Evolutionary conservation across 2,329 filamentous ascomycete genomes (phyloP).

Genomic region (Aphanoascus verrucosus): DNA sequence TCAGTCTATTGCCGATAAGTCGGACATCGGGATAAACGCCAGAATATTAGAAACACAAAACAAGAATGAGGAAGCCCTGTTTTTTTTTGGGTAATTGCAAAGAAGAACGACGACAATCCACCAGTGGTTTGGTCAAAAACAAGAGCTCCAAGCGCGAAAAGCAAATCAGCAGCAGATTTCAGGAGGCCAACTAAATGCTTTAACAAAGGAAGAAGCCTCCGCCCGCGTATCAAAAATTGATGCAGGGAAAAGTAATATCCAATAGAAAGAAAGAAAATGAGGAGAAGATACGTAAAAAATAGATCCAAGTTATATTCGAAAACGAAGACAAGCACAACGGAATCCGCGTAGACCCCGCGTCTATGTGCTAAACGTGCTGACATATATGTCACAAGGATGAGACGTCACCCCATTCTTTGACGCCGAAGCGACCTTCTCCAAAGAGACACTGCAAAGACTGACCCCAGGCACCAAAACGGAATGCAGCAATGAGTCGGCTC

Average conservation of each 20-base stretch:
- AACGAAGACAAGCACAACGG: no score
- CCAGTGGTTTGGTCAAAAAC: neutral
- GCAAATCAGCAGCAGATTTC: neutral
- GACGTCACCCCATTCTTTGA: no score
- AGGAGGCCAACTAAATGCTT: slow-evolving; percentile 3
- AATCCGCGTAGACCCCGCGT: no score
- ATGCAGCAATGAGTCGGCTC: no score
- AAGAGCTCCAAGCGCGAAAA: neutral
- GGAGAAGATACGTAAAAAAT: neutral
- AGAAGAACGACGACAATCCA: neutral
- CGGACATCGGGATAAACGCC: neutral
- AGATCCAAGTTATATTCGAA: neutral
- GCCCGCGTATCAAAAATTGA: neutral
- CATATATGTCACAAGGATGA: no score
- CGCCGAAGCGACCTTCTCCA: no score
- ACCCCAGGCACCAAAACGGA: no score
- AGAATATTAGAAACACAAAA: neutral
- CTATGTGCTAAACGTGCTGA: no score
- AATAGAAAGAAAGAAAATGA: neutral
- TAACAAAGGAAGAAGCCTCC: slow-evolving; percentile 1
- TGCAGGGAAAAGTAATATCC: neutral
- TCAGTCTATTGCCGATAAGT: slow-evolving; percentile 5
- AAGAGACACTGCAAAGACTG: no score
- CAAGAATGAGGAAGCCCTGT: neutral
- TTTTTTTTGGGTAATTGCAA: neutral